A percentile compares a stretch with the other conserved stretches of the same genome.
phyloP scores from a whole-genome alignment of 805 yeast species.

The Zygoascus bituminiphila region DNA sequence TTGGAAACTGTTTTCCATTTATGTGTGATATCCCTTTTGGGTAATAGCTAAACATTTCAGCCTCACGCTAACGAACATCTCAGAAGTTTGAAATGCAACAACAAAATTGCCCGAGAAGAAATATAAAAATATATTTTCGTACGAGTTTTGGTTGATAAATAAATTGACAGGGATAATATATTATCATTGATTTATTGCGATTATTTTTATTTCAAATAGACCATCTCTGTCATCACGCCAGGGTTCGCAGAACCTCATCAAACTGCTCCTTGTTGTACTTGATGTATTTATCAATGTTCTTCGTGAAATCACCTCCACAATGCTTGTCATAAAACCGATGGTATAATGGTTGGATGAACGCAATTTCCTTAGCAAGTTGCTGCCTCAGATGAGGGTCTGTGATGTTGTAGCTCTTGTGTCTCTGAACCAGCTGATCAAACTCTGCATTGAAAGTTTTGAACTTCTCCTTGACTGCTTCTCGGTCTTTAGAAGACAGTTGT shows the following conservation, averaged over 20 bases:
- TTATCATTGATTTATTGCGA: too few relatives aligned
- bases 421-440: conserved; percentile 67
- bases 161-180: too few relatives aligned
- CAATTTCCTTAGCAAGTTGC: conserved; percentile 58
- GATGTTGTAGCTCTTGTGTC: conserved; percentile 56
- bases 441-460: conserved; percentile 73
- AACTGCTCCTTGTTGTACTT: conserved; percentile 42
- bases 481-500: conserved; percentile 54
- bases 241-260: conserved; percentile 31
- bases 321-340: conserved; percentile 77
- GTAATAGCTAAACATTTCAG: not conserved
- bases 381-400: conserved; percentile 59
- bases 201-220: too few relatives aligned
- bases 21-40: not conserved
- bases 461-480: conserved; percentile 75
- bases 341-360: conserved; percentile 74
- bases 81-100: too few relatives aligned
- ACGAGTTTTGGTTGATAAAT: too few relatives aligned
- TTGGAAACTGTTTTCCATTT: not conserved
- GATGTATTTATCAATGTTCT: conserved; percentile 61
- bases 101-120: too few relatives aligned
- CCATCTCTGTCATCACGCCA: conserved; percentile 12
- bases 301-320: conserved; percentile 58
- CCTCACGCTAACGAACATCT: too few relatives aligned
- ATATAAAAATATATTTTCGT: too few relatives aligned